A percentile compares a stretch with the other conserved stretches of the same genome.
Evolutionary conservation across 164 flowering plant genomes (phyloP).

Genomic region (Aristolochia contorta): DNA sequence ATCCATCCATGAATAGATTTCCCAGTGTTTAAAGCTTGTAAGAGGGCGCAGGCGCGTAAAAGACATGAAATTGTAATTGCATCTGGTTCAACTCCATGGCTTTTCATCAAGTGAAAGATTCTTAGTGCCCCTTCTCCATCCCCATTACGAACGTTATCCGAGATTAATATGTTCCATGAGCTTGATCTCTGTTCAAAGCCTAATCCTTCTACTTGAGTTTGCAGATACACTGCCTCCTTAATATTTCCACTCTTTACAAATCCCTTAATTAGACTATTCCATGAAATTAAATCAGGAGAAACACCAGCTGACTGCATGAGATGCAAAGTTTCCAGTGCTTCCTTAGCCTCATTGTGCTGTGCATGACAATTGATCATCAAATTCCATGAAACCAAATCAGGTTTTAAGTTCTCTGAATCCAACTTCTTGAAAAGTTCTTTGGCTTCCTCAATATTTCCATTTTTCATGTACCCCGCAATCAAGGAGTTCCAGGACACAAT

Average conservation of each 20-base stretch:
- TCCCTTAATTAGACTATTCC: slow-evolving; percentile 8
- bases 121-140: slow-evolving; percentile 3
- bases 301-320: slow-evolving; percentile 7
- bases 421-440: slow-evolving; percentile 5
- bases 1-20: slow-evolving; percentile 12
- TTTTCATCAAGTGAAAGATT: slow-evolving; percentile 9
- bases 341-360: slow-evolving; percentile 3
- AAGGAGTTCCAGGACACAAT: slow-evolving; percentile 11
- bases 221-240: slow-evolving; percentile 3
- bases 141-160: slow-evolving; percentile 4
- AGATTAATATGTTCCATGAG: slow-evolving; percentile 15
- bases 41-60: slow-evolving; percentile 9
- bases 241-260: slow-evolving; percentile 3
- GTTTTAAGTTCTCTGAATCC: slow-evolving; percentile 4
- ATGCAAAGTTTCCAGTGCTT: background rate
- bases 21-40: slow-evolving; percentile 8
- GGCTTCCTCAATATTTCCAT: slow-evolving; percentile 4
- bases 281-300: slow-evolving; percentile 8
- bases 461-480: slow-evolving; percentile 2
- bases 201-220: background rate
- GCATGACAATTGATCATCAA: slow-evolving; percentile 11
- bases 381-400: slow-evolving; percentile 12
- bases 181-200: slow-evolving; percentile 6
- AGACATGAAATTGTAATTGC: slow-evolving; percentile 6
- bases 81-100: slow-evolving; percentile 7